Percentiles rank a stretch among this genome's conserved stretches.
Conservation (phyloP, 2,329 filamentous ascomycete species). For the Lecanosticta acicola region DNA sequence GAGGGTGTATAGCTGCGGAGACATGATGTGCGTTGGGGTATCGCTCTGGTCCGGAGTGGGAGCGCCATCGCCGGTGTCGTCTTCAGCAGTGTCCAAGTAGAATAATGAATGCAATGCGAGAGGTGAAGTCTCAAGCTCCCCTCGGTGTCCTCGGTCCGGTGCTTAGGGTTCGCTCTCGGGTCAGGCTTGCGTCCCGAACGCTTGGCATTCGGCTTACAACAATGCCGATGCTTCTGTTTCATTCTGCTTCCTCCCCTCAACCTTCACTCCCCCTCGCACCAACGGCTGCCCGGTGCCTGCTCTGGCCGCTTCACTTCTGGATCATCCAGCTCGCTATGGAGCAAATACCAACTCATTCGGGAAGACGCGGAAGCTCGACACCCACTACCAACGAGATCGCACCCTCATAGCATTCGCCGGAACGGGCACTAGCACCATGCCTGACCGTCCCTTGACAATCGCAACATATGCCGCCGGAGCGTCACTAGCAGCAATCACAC, state of each 20-base stretch:
- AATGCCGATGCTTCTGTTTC: no score
- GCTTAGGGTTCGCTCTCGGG: no score
- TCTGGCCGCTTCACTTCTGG: no score
- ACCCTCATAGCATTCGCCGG: conserved; percentile 29
- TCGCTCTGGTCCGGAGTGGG: conserved; percentile 16
- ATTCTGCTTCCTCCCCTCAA: no score
- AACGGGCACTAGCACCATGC: conserved; percentile 50
- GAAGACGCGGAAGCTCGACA: neutral
- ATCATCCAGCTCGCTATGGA: conserved; percentile 23
- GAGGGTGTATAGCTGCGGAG: conserved; percentile 24
- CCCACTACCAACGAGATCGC: conserved; percentile 9
- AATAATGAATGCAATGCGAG: no score
- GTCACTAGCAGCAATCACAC: conserved; percentile 85
- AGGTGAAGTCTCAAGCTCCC: neutral
- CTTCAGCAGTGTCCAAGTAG: neutral
- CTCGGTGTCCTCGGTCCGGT: no score
- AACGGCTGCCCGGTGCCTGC: no score
- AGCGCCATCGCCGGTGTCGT: conserved; percentile 17
- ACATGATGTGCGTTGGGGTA: conserved; percentile 29
- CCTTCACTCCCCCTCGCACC: no score
- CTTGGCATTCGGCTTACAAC: no score
- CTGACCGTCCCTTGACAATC: conserved; percentile 74
- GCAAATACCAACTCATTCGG: conserved; percentile 9
- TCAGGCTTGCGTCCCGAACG: no score
- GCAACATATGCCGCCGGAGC: conserved; percentile 93